Percentiles rank a stretch among this genome's conserved stretches.
These are phyloP conservation scores for Triticum dicoccoides DNA, from an alignment of 176 grass and related monocot genomes.

Conservation along the genomic window DNA sequence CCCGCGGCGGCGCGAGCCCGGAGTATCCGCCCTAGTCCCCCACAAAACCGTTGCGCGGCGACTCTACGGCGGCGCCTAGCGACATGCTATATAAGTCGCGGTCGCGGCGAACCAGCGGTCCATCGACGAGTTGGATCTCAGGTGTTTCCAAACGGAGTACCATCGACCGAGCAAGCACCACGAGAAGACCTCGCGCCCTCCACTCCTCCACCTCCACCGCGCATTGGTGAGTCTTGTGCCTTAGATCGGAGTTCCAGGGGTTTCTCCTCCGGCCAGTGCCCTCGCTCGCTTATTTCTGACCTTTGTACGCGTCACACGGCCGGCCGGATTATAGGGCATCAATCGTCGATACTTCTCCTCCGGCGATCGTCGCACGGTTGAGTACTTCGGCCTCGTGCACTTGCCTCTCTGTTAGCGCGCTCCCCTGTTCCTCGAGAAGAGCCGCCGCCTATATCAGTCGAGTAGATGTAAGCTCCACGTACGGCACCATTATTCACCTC, in stretches of 20 bases:
- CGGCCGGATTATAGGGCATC: neutral
- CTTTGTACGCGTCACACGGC: neutral
- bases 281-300: neutral
- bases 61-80: neutral
- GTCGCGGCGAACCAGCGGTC: too few species aligned
- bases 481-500: too few species aligned
- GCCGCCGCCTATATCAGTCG: neutral
- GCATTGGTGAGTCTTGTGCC: neutral
- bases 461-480: too few species aligned
- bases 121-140: neutral
- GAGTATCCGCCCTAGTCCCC: neutral
- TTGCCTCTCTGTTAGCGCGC: neutral
- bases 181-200: neutral
- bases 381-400: neutral
- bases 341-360: neutral
- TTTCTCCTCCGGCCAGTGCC: neutral
- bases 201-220: neutral
- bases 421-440: neutral
- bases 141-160: neutral
- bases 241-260: neutral
- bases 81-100: neutral
- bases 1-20: slow-evolving; percentile 2
- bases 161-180: neutral
- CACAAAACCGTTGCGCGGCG: neutral
- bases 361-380: neutral